Evolutionary conservation across 2,329 filamentous ascomycete genomes (phyloP).

Genomic region (Pseudogymnoascus pannorum): DNA sequence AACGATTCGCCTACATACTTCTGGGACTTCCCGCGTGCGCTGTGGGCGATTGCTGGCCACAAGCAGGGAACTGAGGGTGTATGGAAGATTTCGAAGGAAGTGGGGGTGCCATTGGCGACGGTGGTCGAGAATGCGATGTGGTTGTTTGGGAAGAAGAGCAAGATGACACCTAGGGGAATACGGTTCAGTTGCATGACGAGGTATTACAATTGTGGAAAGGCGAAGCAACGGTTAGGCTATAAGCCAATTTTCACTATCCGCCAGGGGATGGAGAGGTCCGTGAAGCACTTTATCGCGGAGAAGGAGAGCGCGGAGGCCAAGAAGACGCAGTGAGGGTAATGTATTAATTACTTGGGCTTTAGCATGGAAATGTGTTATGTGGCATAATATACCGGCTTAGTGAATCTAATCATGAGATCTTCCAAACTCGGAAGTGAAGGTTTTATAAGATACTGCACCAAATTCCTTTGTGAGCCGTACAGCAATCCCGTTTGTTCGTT

Average conservation of each 20-base stretch:
- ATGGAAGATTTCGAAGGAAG: slow-evolving; percentile 45
- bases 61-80: slow-evolving; percentile 45
- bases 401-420: background rate
- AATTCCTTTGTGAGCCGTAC: too few species aligned
- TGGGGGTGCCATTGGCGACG: slow-evolving; percentile 46
- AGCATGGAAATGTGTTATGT: background rate
- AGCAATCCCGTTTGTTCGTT: background rate
- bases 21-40: slow-evolving; percentile 75
- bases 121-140: slow-evolving; percentile 45
- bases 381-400: background rate
- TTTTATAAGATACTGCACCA: background rate
- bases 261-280: slow-evolving; percentile 45
- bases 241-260: slow-evolving; percentile 57
- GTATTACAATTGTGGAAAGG: slow-evolving; percentile 73
- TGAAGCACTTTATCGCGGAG: slow-evolving; percentile 23
- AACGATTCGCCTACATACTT: slow-evolving; percentile 87
- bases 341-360: background rate
- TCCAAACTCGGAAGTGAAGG: background rate
- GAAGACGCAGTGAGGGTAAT: slow-evolving; percentile 21
- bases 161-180: slow-evolving; percentile 39
- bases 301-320: slow-evolving; percentile 21
- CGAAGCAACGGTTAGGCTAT: slow-evolving; percentile 63
- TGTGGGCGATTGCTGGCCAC: slow-evolving; percentile 61
- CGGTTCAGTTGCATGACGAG: slow-evolving; percentile 66
- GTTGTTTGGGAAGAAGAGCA: slow-evolving; percentile 45